Percentiles rank a stretch among this genome's conserved stretches.
phyloP scores from a whole-genome alignment of 352 stramenopile genomes.

The Phytophthora megakarya region DNA sequence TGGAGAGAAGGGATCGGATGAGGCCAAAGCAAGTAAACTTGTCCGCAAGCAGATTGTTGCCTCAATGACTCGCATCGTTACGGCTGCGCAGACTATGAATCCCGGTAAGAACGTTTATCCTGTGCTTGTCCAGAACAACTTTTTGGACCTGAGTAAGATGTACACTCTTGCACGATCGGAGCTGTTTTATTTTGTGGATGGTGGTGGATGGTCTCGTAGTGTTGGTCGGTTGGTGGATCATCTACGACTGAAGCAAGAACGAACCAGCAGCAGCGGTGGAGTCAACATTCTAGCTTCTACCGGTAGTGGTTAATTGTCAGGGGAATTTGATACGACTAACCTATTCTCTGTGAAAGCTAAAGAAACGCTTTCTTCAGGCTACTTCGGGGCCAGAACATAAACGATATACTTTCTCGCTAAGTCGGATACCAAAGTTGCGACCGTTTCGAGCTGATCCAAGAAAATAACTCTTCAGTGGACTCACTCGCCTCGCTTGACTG shows the following conservation, averaged over 20 bases:
- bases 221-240: conserved; percentile 49
- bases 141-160: conserved; percentile 74
- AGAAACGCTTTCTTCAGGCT: no score
- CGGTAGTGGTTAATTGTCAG: background rate
- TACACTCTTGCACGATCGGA: conserved; percentile 72
- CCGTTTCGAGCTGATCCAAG: no score
- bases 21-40: conserved; percentile 36
- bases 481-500: no score
- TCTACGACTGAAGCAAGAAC: conserved; percentile 43
- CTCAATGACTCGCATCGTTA: conserved; percentile 47
- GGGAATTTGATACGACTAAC: background rate
- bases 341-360: background rate
- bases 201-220: conserved; percentile 47
- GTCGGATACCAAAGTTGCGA: no score
- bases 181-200: conserved; percentile 73
- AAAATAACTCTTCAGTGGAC: no score
- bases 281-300: conserved; percentile 8
- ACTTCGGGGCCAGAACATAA: no score
- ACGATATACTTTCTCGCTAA: no score
- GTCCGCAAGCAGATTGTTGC: conserved; percentile 44
- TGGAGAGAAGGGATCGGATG: conserved; percentile 25
- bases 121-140: conserved; percentile 59
- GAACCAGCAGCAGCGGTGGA: conserved; percentile 22
- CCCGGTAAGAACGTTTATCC: conserved; percentile 53
- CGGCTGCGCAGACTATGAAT: conserved; percentile 28